Evolutionary conservation across 768 basidiomycete species (phyloP).

Genomic region (Xanthoconium purpureum): DNA sequence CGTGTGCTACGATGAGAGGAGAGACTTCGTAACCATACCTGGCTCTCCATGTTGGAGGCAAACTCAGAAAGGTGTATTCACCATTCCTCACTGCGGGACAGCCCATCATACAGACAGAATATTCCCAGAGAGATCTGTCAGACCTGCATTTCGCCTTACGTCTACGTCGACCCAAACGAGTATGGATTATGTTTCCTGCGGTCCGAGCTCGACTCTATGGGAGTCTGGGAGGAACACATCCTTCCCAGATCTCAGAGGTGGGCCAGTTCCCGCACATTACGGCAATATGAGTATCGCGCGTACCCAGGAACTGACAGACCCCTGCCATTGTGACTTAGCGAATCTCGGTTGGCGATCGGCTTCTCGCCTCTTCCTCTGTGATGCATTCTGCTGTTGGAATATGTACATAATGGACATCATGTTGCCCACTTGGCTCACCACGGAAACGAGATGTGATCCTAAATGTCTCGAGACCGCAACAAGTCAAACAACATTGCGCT

Average conservation of each 20-base stretch:
- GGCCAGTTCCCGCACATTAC: conserved; percentile 22
- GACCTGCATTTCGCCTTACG: conserved; percentile 14
- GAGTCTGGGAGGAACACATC: neutral
- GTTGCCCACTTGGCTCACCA: neutral
- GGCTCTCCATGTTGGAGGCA: conserved; percentile 11
- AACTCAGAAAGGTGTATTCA: conserved; percentile 18
- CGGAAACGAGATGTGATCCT: conserved; percentile 4
- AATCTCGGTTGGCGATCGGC: conserved; percentile 25
- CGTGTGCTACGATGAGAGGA: conserved; percentile 16
- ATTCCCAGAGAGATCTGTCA: neutral
- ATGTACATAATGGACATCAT: conserved; percentile 11
- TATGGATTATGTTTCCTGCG: neutral
- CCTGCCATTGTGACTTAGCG: conserved; percentile 6
- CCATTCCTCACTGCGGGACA: neutral
- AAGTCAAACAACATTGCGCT: conserved; percentile 1
- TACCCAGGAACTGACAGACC: conserved; percentile 20
- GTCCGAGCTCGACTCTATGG: neutral
- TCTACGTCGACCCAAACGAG: conserved; percentile 7
- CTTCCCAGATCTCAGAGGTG: conserved; percentile 1
- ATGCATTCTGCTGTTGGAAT: conserved; percentile 1
- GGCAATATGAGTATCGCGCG: conserved; percentile 18
- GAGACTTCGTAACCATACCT: conserved; percentile 19
- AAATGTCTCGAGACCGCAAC: neutral
- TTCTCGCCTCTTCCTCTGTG: conserved; percentile 1
- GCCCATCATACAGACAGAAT: too few relatives aligned